Evolutionary conservation across 257 asterid genomes (phyloP).

Genomic region (Mitragyna speciosa): DNA sequence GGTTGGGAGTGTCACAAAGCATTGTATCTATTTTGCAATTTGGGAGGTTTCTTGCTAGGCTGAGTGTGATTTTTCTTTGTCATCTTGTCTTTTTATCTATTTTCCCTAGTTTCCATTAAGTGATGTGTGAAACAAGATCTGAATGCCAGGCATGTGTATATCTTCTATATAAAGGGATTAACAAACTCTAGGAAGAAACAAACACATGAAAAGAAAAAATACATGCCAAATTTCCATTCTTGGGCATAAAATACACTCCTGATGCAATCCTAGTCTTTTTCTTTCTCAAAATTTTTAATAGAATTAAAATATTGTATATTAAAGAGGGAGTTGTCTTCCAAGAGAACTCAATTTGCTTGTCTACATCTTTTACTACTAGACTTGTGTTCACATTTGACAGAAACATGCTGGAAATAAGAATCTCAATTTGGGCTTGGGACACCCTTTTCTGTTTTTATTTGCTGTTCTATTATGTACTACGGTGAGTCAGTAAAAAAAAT

Average conservation of each 20-base stretch:
- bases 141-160: not conserved
- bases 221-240: not conserved
- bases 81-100: not conserved
- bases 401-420: not conserved
- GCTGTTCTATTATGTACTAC: not conserved
- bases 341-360: not conserved
- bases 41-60: too few relatives aligned
- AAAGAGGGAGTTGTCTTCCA: not conserved
- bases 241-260: not conserved
- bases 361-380: too few relatives aligned
- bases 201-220: too few relatives aligned
- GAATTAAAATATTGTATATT: not conserved
- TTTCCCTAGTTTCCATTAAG: not conserved
- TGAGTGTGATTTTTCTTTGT: not conserved
- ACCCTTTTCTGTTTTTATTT: not conserved
- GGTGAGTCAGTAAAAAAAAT: not conserved
- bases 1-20: not conserved
- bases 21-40: not conserved
- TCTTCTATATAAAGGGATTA: not conserved
- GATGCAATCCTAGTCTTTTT: not conserved
- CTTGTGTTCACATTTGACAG: not conserved
- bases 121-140: not conserved
- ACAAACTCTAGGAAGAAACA: not conserved
- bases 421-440: not conserved
- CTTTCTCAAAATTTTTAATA: too few relatives aligned